These are phyloP conservation scores for Pythium dissotocum DNA, from an alignment of 352 stramenopile genomes.

Conservation along the genomic window DNA sequence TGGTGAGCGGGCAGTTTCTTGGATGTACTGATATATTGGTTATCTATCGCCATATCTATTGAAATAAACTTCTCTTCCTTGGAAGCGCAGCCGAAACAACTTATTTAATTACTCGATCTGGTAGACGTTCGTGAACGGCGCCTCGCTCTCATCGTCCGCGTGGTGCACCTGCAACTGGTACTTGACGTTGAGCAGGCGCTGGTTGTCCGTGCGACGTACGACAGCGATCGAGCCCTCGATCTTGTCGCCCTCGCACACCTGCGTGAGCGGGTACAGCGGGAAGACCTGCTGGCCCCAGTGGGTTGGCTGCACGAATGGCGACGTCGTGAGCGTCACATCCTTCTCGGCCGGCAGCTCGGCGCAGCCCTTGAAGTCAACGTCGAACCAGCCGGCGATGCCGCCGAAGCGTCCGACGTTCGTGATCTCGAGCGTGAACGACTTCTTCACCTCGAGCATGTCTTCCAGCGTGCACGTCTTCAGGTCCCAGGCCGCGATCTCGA, in stretches of 20 bases:
- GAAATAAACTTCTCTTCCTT: conserved; percentile 18
- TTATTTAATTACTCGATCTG: conserved; percentile 79
- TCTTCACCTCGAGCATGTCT: conserved; percentile 77
- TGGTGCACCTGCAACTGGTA: conserved; percentile 77
- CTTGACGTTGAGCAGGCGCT: conserved; percentile 90
- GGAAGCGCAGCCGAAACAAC: neutral
- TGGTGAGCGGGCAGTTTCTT: neutral
- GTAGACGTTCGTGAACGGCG: conserved; percentile 63
- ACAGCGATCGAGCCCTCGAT: conserved; percentile 74
- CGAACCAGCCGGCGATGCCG: conserved; percentile 99
- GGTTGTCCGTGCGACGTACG: conserved; percentile 79
- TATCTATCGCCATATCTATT: conserved; percentile 24
- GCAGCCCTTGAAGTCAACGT: conserved; percentile 97
- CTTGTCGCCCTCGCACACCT: conserved; percentile 83
- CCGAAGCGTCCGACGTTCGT: conserved; percentile 88
- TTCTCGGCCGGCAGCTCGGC: conserved; percentile 70
- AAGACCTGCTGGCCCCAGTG: conserved; percentile 90
- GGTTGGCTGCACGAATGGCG: conserved; percentile 87
- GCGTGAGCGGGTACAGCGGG: conserved; percentile 75
- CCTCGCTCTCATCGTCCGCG: conserved; percentile 57
- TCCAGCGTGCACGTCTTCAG: conserved; percentile 85
- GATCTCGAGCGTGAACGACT: conserved; percentile 76
- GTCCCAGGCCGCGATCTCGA: conserved; percentile 80
- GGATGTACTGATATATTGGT: conserved; percentile 6
- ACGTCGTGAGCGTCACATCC: conserved; percentile 89